Conservation (phyloP, 129 eudicot species). For the Heracleum sosnowskyi region DNA sequence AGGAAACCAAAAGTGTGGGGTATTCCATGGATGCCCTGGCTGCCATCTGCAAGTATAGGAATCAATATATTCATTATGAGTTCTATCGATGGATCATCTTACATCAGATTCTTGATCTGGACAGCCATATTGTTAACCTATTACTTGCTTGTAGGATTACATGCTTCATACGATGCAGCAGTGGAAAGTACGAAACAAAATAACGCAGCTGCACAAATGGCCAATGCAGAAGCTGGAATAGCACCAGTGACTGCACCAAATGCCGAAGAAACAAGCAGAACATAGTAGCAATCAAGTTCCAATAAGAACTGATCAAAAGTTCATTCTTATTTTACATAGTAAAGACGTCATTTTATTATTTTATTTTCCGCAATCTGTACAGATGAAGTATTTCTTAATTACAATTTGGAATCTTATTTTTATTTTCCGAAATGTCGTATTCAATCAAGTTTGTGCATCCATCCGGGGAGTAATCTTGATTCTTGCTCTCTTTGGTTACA, state of each 20-base stretch:
- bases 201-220: constrained; percentile 11
- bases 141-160: constrained; percentile 63
- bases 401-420: background rate
- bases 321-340: background rate
- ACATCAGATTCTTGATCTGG: constrained; percentile 51
- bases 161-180: constrained; percentile 79
- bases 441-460: background rate
- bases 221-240: constrained; percentile 41
- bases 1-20: constrained; percentile 67
- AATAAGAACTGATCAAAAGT: background rate
- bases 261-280: constrained; percentile 4
- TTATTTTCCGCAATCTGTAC: background rate
- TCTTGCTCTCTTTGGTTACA: background rate
- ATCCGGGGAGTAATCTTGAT: background rate
- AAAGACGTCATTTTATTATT: background rate
- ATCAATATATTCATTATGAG: constrained; percentile 73
- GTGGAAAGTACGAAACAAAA: constrained; percentile 28
- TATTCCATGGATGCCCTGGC: constrained; percentile 77
- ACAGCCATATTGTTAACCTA: constrained; percentile 46
- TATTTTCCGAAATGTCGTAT: background rate
- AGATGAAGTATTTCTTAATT: background rate
- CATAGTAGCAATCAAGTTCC: constrained; percentile 6
- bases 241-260: constrained; percentile 6
- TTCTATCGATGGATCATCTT: constrained; percentile 55
- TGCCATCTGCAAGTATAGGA: constrained; percentile 64